phyloP scores from a whole-genome alignment of 257 asterid genomes.

The Eustoma russellianum region DNA sequence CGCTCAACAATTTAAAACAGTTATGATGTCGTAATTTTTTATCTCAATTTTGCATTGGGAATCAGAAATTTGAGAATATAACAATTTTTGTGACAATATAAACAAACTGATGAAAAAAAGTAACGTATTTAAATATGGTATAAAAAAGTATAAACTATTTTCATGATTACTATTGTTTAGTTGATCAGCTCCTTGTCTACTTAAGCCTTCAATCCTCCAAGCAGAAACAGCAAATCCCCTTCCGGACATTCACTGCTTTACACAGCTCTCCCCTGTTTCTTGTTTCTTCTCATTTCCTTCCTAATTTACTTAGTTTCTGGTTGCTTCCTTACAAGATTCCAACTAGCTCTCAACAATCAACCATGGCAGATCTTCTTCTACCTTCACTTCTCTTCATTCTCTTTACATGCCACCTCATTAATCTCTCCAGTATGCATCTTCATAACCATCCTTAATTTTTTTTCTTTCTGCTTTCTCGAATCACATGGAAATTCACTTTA shows the following conservation, averaged over 20 bases:
- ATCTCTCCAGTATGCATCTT: conserved; percentile 29
- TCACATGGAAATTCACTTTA: not conserved
- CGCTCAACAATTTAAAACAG: too few species aligned
- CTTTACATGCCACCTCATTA: conserved; percentile 18
- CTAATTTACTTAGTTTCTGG: not conserved
- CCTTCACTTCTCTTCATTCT: conserved; percentile 15
- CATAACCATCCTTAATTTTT: not conserved
- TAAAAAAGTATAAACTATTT: too few species aligned
- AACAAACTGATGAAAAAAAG: too few species aligned
- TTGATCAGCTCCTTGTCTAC: not conserved
- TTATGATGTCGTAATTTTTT: too few species aligned
- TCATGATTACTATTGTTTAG: too few species aligned
- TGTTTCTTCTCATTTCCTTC: conserved; percentile 7
- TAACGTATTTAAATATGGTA: too few species aligned
- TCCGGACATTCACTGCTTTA: not conserved
- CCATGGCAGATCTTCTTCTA: conserved; percentile 23
- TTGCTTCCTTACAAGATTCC: not conserved
- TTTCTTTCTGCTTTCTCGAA: not conserved
- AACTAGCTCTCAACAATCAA: not conserved
- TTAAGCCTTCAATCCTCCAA: not conserved
- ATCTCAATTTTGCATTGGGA: too few species aligned
- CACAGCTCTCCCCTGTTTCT: conserved; percentile 2
- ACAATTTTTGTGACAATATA: too few species aligned
- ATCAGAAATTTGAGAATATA: too few species aligned
- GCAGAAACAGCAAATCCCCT: not conserved